Conservation (phyloP, 768 basidiomycete species). For the Termitomyces sp. region DNA sequence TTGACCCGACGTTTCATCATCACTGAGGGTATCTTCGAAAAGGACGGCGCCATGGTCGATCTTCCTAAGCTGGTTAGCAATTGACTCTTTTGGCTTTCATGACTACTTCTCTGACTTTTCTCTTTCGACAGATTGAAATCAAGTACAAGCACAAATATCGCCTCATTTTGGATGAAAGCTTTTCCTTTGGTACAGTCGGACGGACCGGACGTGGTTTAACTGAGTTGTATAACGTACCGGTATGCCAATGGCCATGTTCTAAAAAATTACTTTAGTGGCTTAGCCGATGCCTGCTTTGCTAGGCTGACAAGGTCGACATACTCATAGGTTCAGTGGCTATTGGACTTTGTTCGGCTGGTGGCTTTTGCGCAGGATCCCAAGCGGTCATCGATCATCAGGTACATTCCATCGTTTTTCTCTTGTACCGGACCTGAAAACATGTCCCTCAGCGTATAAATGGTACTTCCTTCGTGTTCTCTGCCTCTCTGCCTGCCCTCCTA, state of each 20-base stretch:
- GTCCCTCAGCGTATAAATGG: conserved; percentile 83
- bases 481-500: conserved; percentile 87
- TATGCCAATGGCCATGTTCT: conserved; percentile 32
- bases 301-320: conserved; percentile 93
- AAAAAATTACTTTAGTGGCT: background rate
- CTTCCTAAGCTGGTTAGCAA: conserved; percentile 81
- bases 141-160: conserved; percentile 97
- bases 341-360: conserved; percentile 80
- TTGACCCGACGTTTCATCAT: conserved; percentile 93
- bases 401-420: background rate
- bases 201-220: conserved; percentile 93
- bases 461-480: conserved; percentile 93
- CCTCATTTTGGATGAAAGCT: conserved; percentile 88
- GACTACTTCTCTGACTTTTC: background rate
- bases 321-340: conserved; percentile 88
- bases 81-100: background rate
- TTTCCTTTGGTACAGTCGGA: conserved; percentile 92
- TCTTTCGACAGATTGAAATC: conserved; percentile 69
- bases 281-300: background rate
- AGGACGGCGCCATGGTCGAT: conserved; percentile 90
- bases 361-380: conserved; percentile 90
- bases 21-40: conserved; percentile 96
- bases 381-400: conserved; percentile 89
- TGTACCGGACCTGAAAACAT: background rate
- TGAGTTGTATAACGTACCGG: conserved; percentile 91